A percentile compares a stretch with the other conserved stretches of the same genome.
Conservation (phyloP, 331 rosid genomes). For the Ulmus americana region DNA sequence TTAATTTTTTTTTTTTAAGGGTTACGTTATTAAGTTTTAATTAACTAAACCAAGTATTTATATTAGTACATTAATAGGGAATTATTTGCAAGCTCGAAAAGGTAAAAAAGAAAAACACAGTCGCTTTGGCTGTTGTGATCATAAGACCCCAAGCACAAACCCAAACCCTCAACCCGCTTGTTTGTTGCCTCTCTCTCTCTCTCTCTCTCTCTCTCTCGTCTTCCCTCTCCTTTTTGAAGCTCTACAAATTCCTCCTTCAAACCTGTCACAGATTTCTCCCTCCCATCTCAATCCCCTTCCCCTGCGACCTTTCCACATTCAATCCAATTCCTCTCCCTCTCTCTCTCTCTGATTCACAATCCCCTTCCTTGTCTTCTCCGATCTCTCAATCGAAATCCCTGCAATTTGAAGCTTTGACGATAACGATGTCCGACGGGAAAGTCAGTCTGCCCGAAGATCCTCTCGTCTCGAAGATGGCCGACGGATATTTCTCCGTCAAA, state of each 20-base stretch:
- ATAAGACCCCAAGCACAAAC: slow-evolving; percentile 29
- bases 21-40: not conserved
- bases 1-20: too few relatives aligned
- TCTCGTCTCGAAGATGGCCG: slow-evolving; percentile 38
- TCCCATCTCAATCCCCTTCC: not conserved
- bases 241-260: not conserved
- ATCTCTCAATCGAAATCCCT: slow-evolving; percentile 27
- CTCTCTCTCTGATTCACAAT: slow-evolving; percentile 11
- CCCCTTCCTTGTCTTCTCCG: slow-evolving; percentile 3
- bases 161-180: slow-evolving; percentile 24
- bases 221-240: not conserved
- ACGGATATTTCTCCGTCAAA: slow-evolving; percentile 35
- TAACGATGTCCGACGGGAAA: slow-evolving; percentile 43
- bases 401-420: slow-evolving; percentile 26
- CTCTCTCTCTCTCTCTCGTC: slow-evolving; percentile 28
- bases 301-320: not conserved
- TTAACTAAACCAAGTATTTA: too few relatives aligned
- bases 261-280: not conserved
- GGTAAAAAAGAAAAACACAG: slow-evolving; percentile 14
- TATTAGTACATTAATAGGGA: not conserved
- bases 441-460: slow-evolving; percentile 58
- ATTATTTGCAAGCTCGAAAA: not conserved
- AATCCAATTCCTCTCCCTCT: not conserved
- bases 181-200: slow-evolving; percentile 22
- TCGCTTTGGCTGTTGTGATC: slow-evolving; percentile 36